Conservation (phyloP, 805 yeast genomes). For the Zygosaccharomyces gambellarensis region DNA sequence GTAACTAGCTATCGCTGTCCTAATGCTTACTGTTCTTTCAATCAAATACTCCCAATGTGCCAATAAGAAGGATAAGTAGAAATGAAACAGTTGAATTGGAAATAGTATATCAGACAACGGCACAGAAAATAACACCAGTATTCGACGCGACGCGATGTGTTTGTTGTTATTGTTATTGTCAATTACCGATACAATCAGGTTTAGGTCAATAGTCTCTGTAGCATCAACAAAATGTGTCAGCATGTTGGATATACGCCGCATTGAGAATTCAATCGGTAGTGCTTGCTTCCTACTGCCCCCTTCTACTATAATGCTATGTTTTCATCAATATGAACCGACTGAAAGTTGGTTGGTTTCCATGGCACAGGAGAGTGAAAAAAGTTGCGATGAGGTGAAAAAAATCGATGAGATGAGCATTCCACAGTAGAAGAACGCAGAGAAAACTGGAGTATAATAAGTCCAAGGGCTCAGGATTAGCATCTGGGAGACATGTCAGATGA, state of each 20-base stretch:
- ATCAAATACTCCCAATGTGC: not conserved
- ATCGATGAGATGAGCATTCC: not conserved
- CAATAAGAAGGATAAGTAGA: not conserved
- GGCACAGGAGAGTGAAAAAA: not conserved
- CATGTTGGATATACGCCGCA: not conserved
- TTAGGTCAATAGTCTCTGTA: not conserved
- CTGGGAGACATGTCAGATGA: constrained; percentile 46
- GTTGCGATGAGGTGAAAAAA: constrained; percentile 3
- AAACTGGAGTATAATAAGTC: constrained; percentile 40
- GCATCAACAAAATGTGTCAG: not conserved
- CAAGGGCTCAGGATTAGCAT: constrained; percentile 23
- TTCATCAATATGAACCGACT: too few relatives aligned
- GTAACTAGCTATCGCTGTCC: not conserved
- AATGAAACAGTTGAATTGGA: not conserved
- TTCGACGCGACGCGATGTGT: constrained; percentile 4
- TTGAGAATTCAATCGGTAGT: not conserved
- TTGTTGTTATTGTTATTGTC: not conserved
- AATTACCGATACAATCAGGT: not conserved
- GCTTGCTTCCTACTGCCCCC: too few relatives aligned
- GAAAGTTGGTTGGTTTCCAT: too few relatives aligned
- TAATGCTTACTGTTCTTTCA: not conserved
- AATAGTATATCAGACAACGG: not conserved
- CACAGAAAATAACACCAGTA: not conserved
- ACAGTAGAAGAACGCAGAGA: not conserved
- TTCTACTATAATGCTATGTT: too few relatives aligned